phyloP scores from a whole-genome alignment of 2,329 filamentous ascomycete species.

The Neofusicoccum umdonicola region DNA sequence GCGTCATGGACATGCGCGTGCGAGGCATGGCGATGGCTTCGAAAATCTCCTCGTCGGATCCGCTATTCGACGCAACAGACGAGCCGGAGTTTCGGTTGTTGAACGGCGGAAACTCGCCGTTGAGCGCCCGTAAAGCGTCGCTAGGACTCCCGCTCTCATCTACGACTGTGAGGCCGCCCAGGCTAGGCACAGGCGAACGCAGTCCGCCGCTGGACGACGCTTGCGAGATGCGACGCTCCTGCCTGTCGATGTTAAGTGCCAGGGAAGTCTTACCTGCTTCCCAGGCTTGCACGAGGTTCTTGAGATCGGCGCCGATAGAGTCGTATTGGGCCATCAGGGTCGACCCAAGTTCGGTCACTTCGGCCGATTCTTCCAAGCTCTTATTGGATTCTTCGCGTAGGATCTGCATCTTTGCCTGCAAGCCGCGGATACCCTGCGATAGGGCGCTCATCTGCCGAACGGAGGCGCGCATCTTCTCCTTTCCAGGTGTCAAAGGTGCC shows the following conservation, averaged over 20 bases:
- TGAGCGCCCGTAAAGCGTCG: conserved; percentile 75
- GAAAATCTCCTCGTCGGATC: conserved; percentile 74
- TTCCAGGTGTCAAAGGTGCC: conserved; percentile 65
- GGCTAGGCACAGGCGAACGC: conserved; percentile 50
- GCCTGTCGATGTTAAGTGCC: conserved; percentile 75
- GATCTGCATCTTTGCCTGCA: conserved; percentile 93
- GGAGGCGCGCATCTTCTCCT: conserved; percentile 81
- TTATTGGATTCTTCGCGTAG: conserved; percentile 85
- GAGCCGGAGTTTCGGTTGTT: conserved; percentile 30
- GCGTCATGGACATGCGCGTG: conserved; percentile 67
- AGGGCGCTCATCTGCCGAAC: conserved; percentile 84
- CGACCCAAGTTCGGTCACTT: conserved; percentile 70
- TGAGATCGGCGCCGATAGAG: conserved; percentile 84
- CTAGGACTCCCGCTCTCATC: conserved; percentile 54
- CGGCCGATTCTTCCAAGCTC: conserved; percentile 68
- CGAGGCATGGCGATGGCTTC: conserved; percentile 81
- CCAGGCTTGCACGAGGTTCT: conserved; percentile 52
- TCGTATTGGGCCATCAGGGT: conserved; percentile 88
- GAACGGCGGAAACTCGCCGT: conserved; percentile 61
- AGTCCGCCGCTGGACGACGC: conserved; percentile 45
- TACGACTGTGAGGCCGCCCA: conserved; percentile 62
- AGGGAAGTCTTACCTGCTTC: conserved; percentile 73
- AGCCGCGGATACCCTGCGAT: conserved; percentile 82
- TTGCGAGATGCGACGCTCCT: conserved; percentile 61
- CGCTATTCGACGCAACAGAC: conserved; percentile 48